phyloP scores from a whole-genome alignment of 139 green algal species.

The Coelastrella sp. region DNA sequence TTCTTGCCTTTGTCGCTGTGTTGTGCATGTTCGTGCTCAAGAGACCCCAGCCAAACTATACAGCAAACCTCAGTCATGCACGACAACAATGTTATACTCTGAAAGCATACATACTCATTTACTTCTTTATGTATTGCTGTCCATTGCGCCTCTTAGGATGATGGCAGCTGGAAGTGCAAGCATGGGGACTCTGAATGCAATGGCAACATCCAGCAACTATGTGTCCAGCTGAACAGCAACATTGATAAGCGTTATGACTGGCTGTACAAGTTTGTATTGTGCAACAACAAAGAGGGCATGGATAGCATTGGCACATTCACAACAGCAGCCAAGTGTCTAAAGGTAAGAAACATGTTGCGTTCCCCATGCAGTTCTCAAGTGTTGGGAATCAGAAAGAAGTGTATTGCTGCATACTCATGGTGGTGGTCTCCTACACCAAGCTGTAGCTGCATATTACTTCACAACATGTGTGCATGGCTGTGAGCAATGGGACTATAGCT shows the following conservation, averaged over 20 bases:
- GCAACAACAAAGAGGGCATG: constrained; percentile 30
- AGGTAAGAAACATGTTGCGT: constrained; percentile 13
- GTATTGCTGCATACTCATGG: too few relatives aligned
- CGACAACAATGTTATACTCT: background rate
- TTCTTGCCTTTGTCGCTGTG: too few relatives aligned
- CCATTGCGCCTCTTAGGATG: constrained; percentile 14
- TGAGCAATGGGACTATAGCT: too few relatives aligned
- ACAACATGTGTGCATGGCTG: too few relatives aligned
- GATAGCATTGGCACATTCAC: constrained; percentile 12
- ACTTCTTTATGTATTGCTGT: background rate
- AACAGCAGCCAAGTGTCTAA: constrained; percentile 35
- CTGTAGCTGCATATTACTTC: too few relatives aligned
- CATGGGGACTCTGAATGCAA: constrained; percentile 18
- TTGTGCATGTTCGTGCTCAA: too few relatives aligned
- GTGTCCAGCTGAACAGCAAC: constrained; percentile 37
- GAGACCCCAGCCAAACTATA: too few relatives aligned
- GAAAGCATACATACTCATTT: background rate
- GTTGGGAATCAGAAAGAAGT: too few relatives aligned
- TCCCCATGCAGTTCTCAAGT: too few relatives aligned
- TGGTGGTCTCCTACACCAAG: too few relatives aligned
- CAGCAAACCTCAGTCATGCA: background rate
- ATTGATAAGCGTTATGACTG: constrained; percentile 29
- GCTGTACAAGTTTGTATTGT: constrained; percentile 39
- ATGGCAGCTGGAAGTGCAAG: constrained; percentile 27
- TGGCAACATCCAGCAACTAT: constrained; percentile 43